These are phyloP conservation scores for Phanerochaete carnosa DNA, from an alignment of 768 basidiomycete species.

Conservation along the genomic window DNA sequence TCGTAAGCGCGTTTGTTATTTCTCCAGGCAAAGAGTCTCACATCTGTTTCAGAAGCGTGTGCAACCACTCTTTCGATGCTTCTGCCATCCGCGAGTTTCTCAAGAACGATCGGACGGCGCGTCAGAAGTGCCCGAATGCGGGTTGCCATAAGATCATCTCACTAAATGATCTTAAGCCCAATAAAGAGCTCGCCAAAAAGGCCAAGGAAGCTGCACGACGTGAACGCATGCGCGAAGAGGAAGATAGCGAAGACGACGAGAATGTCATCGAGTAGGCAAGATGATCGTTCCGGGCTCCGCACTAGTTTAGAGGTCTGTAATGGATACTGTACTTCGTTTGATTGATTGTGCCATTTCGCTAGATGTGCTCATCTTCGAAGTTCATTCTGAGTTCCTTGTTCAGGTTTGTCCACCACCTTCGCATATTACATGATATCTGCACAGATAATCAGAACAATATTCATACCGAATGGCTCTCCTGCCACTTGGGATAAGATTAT, in stretches of 20 bases:
- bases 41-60: conserved; percentile 45
- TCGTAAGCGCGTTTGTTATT: conserved; percentile 54
- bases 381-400: too few relatives aligned
- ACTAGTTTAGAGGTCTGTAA: neutral
- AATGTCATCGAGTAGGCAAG: conserved; percentile 53
- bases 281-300: neutral
- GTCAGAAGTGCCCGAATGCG: conserved; percentile 60
- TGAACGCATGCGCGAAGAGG: conserved; percentile 32
- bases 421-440: too few relatives aligned
- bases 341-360: too few relatives aligned
- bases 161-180: conserved; percentile 44
- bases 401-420: too few relatives aligned
- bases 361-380: too few relatives aligned
- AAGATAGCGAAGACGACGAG: conserved; percentile 36
- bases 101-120: conserved; percentile 25
- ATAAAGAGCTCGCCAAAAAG: conserved; percentile 60
- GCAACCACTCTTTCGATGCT: conserved; percentile 81
- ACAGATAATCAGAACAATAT: too few relatives aligned
- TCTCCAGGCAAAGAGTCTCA: neutral
- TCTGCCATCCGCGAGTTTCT: conserved; percentile 69
- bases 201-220: conserved; percentile 59
- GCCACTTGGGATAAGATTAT: too few relatives aligned
- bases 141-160: conserved; percentile 66
- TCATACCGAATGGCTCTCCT: too few relatives aligned
- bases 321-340: neutral